phyloP scores from a whole-genome alignment of 257 asterid species.

The Nicotiana paniculata region DNA sequence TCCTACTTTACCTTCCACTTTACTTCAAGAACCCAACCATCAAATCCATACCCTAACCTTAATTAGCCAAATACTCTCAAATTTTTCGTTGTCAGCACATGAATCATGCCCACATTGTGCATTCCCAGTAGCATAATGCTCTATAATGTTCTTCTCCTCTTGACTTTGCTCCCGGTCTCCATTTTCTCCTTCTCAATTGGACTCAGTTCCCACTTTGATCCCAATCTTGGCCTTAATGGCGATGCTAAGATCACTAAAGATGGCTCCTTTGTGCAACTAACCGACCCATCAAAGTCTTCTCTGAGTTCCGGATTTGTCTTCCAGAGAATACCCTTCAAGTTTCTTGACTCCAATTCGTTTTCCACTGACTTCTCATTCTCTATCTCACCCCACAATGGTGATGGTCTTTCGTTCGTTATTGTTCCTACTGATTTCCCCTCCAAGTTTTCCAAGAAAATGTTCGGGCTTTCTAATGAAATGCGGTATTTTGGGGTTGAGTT shows the following conservation, averaged over 20 bases:
- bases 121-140: background rate
- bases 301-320: conserved; percentile 55
- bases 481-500: conserved; percentile 55
- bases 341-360: conserved; percentile 41
- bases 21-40: background rate
- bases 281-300: conserved; percentile 36
- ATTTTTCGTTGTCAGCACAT: background rate
- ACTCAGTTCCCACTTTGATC: conserved; percentile 34
- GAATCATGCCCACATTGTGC: background rate
- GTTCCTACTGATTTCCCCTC: conserved; percentile 34
- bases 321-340: conserved; percentile 47
- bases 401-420: conserved; percentile 55
- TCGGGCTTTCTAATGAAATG: conserved; percentile 39
- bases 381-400: conserved; percentile 52
- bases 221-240: conserved; percentile 42
- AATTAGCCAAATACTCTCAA: background rate
- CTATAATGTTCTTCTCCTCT: conserved; percentile 13
- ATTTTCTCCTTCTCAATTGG: conserved; percentile 36
- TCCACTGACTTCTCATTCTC: conserved; percentile 71
- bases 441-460: conserved; percentile 23
- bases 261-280: conserved; percentile 41
- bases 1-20: background rate
- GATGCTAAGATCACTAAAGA: conserved; percentile 42
- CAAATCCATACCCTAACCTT: background rate
- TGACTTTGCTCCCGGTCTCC: conserved; percentile 20